A percentile compares a stretch with the other conserved stretches of the same genome.
These are phyloP conservation scores for Neurospora cerealis DNA, from an alignment of 495 filamentous ascomycete species.

Conservation along the genomic window DNA sequence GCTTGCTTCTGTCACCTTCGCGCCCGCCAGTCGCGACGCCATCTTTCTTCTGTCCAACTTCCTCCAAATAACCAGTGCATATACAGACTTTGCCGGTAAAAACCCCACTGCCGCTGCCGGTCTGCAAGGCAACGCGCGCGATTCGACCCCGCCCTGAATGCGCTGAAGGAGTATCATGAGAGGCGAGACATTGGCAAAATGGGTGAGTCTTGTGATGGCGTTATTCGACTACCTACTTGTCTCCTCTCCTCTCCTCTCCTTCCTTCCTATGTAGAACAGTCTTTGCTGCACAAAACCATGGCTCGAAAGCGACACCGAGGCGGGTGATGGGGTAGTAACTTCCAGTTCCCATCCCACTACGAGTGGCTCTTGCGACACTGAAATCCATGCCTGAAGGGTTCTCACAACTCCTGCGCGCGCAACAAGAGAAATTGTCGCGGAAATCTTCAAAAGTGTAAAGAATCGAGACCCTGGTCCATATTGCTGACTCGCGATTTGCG, in stretches of 20 bases:
- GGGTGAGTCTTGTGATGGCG: conserved; percentile 18
- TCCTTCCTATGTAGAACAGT: neutral
- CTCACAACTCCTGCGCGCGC: neutral
- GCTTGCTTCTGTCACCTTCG: neutral
- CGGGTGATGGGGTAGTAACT: neutral
- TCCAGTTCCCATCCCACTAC: neutral
- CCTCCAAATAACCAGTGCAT: neutral
- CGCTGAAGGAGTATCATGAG: conserved; percentile 16
- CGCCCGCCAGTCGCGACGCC: neutral
- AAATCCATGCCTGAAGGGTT: neutral
- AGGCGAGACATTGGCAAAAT: conserved; percentile 21
- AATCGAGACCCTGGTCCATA: neutral
- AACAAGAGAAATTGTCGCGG: neutral
- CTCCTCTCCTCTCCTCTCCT: neutral
- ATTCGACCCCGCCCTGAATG: neutral
- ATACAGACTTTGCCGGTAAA: neutral
- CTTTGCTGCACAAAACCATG: neutral
- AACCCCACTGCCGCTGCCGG: neutral
- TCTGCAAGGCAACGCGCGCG: neutral
- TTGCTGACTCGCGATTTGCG: conserved; percentile 17
- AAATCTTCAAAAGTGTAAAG: neutral
- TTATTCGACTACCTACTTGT: neutral
- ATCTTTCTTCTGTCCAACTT: neutral
- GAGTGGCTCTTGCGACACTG: neutral
- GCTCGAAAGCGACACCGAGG: neutral